Conservation (phyloP, 2,329 filamentous ascomycete genomes). For the Drechslerella stenobrocha region DNA sequence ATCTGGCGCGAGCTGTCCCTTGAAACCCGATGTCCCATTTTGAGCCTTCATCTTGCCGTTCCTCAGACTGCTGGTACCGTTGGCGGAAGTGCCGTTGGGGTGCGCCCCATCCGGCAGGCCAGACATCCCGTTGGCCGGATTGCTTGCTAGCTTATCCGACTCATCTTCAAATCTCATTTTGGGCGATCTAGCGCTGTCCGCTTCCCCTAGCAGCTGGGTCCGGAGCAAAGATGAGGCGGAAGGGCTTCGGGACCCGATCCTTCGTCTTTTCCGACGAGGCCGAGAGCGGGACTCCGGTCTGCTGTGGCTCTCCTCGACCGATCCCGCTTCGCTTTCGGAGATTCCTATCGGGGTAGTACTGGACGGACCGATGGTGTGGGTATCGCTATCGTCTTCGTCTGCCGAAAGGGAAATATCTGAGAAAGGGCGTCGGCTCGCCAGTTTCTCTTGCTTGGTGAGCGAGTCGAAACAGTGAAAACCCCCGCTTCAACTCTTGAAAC, state of each 20-base stretch:
- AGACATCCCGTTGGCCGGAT: slow-evolving; percentile 36
- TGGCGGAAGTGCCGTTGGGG: slow-evolving; percentile 26
- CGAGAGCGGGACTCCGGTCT: slow-evolving; percentile 44
- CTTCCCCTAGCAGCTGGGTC: slow-evolving; percentile 43
- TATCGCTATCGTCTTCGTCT: slow-evolving; percentile 47
- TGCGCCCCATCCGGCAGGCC: slow-evolving; percentile 14
- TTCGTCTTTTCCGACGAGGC: slow-evolving; percentile 40
- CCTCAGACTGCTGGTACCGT: slow-evolving; percentile 27
- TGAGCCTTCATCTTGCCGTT: slow-evolving; percentile 29
- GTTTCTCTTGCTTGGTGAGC: slow-evolving; percentile 25
- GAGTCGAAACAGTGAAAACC: slow-evolving; percentile 47
- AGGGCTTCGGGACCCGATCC: slow-evolving; percentile 44
- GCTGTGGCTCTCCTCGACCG: slow-evolving; percentile 41
- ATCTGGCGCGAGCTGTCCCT: slow-evolving; percentile 34
- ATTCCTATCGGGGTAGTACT: slow-evolving; percentile 37
- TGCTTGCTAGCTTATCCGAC: slow-evolving; percentile 30
- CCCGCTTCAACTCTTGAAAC: slow-evolving; percentile 39
- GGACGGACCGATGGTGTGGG: slow-evolving; percentile 40
- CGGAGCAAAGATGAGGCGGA: slow-evolving; percentile 46
- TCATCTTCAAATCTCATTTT: slow-evolving; percentile 48
- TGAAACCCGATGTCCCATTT: slow-evolving; percentile 21
- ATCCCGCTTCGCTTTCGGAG: slow-evolving; percentile 43
- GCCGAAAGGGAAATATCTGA: slow-evolving; percentile 46
- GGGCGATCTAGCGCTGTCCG: slow-evolving; percentile 28
- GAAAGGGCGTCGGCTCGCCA: slow-evolving; percentile 49